Base-by-base conservation (phyloP, 225 moss, liverwort and hornwort species). In the Takakia lepidozioides region DNA sequence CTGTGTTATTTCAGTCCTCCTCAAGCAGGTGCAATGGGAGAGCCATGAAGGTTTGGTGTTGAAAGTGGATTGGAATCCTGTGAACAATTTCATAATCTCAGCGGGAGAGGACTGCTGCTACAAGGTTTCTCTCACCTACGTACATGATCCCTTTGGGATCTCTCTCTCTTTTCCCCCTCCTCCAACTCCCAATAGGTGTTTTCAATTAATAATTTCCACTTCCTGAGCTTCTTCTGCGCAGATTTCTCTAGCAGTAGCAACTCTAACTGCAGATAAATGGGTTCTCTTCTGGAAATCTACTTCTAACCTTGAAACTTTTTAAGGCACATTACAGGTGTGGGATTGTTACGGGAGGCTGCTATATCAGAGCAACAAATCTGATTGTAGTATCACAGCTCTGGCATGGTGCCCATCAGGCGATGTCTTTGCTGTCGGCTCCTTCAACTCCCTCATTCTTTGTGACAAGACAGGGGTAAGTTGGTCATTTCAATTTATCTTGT, bases 391-490 rank as follows among this genome's bases (percentile, higher is more conserved):
- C 26, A 81, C 77, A 25, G 72, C 91, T 6, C 62, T 70, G 37
- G 80, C 91, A 21, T 98, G 91, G 91, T 85, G 87, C 28, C 84
- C 87, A 0, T 87, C 87, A 2, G 95, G 95, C 25, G 82, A 95
- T 13, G 38, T 69, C 5, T 95, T 95, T 62, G 84, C 53, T 38
- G 55, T 82, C 65, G 80, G 87, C 14, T 84, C 84, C 3, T 82
- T 89, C 54, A 70, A 74, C 42, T 63, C 76, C 46, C 36, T 98
- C 9, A 56, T 64, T 39, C 26, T 91, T 4, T 98, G 95, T 28
- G 85, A 98, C 59, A 82, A 81, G 62, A 63, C 27, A 36, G 95
- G 87, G 95, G 91, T 98, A 62, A 4, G 44, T n/a, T n/a, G n/a
- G n/a, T n/a, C n/a, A n/a, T n/a, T n/a, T n/a, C n/a, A n/a, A n/a